A percentile compares a stretch with the other conserved stretches of the same genome.
Conservation (phyloP, 169 alveolate genomes). For the Condylostoma magnum region DNA sequence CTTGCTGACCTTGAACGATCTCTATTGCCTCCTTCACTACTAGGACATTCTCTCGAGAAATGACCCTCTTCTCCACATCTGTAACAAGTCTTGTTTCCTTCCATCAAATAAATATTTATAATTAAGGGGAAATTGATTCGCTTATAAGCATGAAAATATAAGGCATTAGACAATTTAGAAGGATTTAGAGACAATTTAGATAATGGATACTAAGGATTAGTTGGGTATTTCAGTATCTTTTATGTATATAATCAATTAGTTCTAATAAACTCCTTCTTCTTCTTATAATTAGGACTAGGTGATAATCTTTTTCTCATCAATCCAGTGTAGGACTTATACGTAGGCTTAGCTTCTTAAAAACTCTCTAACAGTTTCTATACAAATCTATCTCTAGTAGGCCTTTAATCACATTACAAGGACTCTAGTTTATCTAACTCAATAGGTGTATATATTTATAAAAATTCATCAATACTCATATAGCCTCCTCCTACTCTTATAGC, state of each 20-base stretch:
- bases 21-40: not conserved
- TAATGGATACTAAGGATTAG: no score
- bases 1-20: no score
- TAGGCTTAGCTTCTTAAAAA: not conserved
- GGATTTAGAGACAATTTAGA: no score
- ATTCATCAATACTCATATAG: constrained; percentile 53
- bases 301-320: not conserved
- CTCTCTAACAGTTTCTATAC: no score
- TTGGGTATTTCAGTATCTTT: no score
- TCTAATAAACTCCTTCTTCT: no score
- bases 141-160: no score
- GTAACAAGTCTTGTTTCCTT: constrained; percentile 9
- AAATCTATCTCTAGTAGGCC: not conserved
- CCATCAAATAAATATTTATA: no score
- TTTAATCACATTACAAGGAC: not conserved
- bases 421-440: constrained; percentile 32
- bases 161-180: no score
- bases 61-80: constrained; percentile 32
- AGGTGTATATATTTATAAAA: constrained; percentile 40
- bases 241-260: no score
- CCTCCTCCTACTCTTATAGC: constrained; percentile 68
- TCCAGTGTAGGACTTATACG: not conserved
- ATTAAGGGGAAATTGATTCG: no score
- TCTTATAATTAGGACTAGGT: not conserved
- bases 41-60: constrained; percentile 39